phyloP scores from a whole-genome alignment of 768 basidiomycete genomes.

The Boletus tomentosulus region DNA sequence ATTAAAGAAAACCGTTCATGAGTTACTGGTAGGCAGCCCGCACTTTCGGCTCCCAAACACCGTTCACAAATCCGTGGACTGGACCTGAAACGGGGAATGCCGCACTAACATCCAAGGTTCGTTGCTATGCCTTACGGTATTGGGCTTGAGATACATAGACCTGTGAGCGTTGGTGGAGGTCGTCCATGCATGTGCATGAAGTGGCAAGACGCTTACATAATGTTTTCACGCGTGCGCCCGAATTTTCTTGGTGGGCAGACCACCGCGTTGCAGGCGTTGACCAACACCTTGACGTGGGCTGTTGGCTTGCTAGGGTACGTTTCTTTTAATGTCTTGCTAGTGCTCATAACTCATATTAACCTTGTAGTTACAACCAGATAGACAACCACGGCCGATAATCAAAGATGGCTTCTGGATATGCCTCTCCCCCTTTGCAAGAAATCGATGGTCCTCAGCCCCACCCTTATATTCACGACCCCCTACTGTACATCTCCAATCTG shows the following conservation, averaged over 20 bases:
- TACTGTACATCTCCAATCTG: conserved; percentile 76
- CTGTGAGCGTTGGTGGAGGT: too few relatives aligned
- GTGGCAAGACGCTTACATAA: conserved; percentile 26
- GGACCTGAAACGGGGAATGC: too few relatives aligned
- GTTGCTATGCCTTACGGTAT: too few relatives aligned
- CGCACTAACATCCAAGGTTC: too few relatives aligned
- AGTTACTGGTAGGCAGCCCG: background rate
- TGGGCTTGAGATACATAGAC: too few relatives aligned
- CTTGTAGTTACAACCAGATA: conserved; percentile 9
- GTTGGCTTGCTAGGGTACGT: conserved; percentile 29
- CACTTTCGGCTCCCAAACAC: background rate
- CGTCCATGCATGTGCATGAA: too few relatives aligned
- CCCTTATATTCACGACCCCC: conserved; percentile 80
- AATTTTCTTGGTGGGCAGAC: conserved; percentile 25
- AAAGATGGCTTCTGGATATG: conserved; percentile 35
- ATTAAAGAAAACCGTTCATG: background rate
- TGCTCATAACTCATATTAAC: background rate
- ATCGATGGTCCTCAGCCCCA: conserved; percentile 45
- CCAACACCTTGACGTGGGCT: conserved; percentile 29
- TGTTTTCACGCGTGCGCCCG: conserved; percentile 26
- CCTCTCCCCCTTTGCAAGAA: conserved; percentile 31
- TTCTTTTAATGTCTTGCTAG: background rate
- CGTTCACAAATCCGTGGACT: too few relatives aligned
- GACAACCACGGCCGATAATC: conserved; percentile 28
- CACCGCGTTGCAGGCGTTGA: conserved; percentile 17